Base-by-base conservation (phyloP, 2,329 filamentous ascomycete species). In the Nannizziopsis arthrosporioides region DNA sequence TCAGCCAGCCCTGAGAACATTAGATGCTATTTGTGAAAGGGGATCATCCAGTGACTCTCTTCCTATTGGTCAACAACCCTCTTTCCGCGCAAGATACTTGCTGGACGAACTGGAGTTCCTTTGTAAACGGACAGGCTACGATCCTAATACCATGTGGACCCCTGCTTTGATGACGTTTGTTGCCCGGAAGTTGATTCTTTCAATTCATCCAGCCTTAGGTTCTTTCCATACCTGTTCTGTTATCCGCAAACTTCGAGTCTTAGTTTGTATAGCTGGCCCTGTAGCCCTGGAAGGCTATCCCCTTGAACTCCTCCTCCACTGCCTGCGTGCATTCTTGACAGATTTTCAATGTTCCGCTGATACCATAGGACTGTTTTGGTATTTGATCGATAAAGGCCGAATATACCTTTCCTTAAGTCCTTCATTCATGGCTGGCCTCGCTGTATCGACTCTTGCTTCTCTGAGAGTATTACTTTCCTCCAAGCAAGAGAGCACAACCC, bases 291-390 rank as follows among this genome's bases (percentile, higher is more conserved):
- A 78, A 36, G 84, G 83, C 0, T 96, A 96, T 60, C 85, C 87
- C 9, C 64, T 95, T 11, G 86, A 98, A 63, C 92, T 95, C 85
- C 73, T 94, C 0, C 73, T 98, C 1, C 85, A 88, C 57, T 82
- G 84, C 1, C 72, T 94, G 15, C 76, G 84, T 8, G 80, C 81
- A 0, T 93, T 88, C 55, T 71, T 96, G 5, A 82, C 82, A 1
- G 83, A 96, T 56, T 75, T 82, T 0, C 84, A 93, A 59, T 96
- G 90, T 63, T 85, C 89, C 8, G 86, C 94, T 59, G 92, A 98
- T 68, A 82, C 85, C 1, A 73, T 96, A 39, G 90, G 89, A 0
- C 77, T 98, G 31, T 80, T 85, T 51, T 84, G 87, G 62, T 95
- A 94, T 64, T 74, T 99, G 1, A 72, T 96, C 11, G 71, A 77